A percentile compares a stretch with the other conserved stretches of the same genome.
Conservation (phyloP, 2,329 filamentous ascomycete genomes). For the Pezicula rhizophila region DNA sequence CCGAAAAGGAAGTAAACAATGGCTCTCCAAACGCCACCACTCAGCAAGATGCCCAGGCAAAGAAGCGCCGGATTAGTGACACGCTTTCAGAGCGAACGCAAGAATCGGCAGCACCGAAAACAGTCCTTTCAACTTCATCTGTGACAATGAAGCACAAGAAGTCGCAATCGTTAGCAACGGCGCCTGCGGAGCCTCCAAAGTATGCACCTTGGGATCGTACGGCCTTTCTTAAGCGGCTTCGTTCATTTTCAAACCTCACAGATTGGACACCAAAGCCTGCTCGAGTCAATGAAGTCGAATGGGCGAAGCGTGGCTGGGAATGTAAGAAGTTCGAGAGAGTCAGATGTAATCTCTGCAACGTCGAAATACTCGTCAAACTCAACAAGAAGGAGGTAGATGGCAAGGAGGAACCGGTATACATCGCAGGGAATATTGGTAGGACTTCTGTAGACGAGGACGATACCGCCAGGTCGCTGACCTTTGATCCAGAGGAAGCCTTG, state of each 20-base stretch:
- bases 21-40: constrained; percentile 29
- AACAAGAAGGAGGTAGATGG: constrained; percentile 54
- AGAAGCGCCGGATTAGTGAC: constrained; percentile 24
- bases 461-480: constrained; percentile 17
- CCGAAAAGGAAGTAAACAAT: constrained; percentile 30
- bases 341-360: constrained; percentile 76
- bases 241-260: constrained; percentile 85
- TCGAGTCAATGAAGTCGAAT: constrained; percentile 79
- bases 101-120: constrained; percentile 3
- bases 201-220: constrained; percentile 84
- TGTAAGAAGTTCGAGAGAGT: constrained; percentile 81
- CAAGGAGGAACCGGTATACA: constrained; percentile 44
- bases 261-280: constrained; percentile 92
- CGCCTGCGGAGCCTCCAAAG: constrained; percentile 44
- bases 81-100: constrained; percentile 6
- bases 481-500: constrained; percentile 51
- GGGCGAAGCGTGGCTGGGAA: constrained; percentile 90
- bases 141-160: constrained; percentile 18
- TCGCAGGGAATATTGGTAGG: constrained; percentile 55
- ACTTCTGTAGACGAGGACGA: constrained; percentile 11
- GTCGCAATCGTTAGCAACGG: constrained; percentile 15
- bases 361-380: constrained; percentile 77
- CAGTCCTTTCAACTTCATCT: constrained; percentile 4
- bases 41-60: constrained; percentile 16
- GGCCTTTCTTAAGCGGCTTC: constrained; percentile 73